Evolutionary conservation across 805 yeast genomes (phyloP).

Genomic region (Peterozyma xylosa): DNA sequence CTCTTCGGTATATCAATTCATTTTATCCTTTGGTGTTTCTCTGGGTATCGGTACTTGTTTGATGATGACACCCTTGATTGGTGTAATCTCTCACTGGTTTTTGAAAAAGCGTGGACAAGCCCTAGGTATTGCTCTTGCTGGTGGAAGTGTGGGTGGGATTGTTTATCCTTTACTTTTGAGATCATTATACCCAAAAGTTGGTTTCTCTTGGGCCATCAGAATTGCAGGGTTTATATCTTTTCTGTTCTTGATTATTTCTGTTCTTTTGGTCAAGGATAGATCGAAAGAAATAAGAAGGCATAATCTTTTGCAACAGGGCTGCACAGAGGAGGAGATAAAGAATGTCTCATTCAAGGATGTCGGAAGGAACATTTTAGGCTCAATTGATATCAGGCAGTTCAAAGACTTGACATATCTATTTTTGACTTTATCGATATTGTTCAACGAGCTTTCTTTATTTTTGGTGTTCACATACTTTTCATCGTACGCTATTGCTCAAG

Average conservation of each 20-base stretch:
- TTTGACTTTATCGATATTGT: constrained; percentile 33
- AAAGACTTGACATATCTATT: constrained; percentile 32
- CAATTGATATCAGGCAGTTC: constrained; percentile 31
- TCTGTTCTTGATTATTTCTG: constrained; percentile 26
- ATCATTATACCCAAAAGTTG: constrained; percentile 36
- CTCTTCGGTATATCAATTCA: constrained; percentile 48
- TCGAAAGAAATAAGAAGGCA: constrained; percentile 19
- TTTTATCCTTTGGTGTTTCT: constrained; percentile 48
- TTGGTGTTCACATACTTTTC: constrained; percentile 42
- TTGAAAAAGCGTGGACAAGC: constrained; percentile 50
- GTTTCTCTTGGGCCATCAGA: constrained; percentile 53
- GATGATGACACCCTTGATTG: constrained; percentile 52
- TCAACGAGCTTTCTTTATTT: constrained; percentile 39
- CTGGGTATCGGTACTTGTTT: constrained; percentile 56
- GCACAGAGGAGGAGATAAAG: constrained; percentile 2
- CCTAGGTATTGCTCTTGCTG: constrained; percentile 39
- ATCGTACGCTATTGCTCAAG: constrained; percentile 43
- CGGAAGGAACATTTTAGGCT: constrained; percentile 14
- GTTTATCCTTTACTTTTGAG: constrained; percentile 44
- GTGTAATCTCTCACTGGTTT: constrained; percentile 65
- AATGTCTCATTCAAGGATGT: constrained; percentile 5
- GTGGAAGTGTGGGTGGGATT: constrained; percentile 50
- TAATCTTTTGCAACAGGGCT: constrained; percentile 12
- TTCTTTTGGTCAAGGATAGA: constrained; percentile 33
- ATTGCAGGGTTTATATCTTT: constrained; percentile 39